These are phyloP conservation scores for Botrytis tulipae DNA, from an alignment of 2,329 filamentous ascomycete species.

Conservation along the genomic window DNA sequence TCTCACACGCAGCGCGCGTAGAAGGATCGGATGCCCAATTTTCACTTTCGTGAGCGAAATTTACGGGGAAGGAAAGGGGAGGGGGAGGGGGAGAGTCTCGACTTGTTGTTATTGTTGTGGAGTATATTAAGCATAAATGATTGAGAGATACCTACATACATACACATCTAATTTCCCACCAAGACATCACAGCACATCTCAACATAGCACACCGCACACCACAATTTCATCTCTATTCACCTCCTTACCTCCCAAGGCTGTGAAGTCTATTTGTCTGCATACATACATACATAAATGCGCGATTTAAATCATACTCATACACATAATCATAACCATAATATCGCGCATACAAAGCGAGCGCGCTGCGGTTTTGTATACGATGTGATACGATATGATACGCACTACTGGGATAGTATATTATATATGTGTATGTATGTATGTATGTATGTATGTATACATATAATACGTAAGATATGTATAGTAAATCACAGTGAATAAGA, in stretches of 20 bases:
- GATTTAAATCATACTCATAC: neutral
- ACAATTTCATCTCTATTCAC: neutral
- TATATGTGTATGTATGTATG: too few species aligned
- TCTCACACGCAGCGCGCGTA: neutral
- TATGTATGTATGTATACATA: too few species aligned
- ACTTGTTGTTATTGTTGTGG: neutral
- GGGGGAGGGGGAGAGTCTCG: neutral
- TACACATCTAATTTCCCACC: neutral
- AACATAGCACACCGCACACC: too few species aligned
- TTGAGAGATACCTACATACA: neutral
- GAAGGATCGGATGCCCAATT: neutral
- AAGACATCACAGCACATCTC: neutral
- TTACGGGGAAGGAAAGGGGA: neutral
- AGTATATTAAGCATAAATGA: neutral
- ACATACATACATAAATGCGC: neutral
- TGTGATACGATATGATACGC: neutral
- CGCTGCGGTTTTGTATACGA: too few species aligned
- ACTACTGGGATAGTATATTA: neutral
- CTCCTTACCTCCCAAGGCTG: neutral
- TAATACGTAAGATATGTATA: too few species aligned
- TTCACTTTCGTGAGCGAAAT: too few species aligned
- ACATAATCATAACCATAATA: neutral
- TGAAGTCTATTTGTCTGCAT: neutral
- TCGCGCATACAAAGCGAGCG: neutral
- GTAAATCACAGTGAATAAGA: too few species aligned